Evolutionary conservation across 2,329 filamentous ascomycete genomes (phyloP), one percentile per base, ranked within the genome.

Genomic region (Reticulascus tulasneorum): DNA sequence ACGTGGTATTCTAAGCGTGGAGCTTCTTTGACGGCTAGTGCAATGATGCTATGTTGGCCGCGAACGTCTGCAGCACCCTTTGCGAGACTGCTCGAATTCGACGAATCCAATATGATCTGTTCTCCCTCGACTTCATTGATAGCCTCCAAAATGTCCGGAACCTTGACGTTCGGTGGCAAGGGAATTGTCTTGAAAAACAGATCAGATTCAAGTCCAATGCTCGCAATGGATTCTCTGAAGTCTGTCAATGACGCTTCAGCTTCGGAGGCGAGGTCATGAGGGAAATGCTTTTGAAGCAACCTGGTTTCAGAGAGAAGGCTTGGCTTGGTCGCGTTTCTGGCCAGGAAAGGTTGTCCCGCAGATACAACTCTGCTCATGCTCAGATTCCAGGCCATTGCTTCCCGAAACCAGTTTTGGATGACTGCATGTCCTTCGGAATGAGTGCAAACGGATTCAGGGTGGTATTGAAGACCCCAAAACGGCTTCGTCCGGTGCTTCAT

Each of bases 391-490:
- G 59, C 55, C 36, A 70, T 61, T 1, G 81, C 80, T 52, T 78
- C 69, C 5, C 58, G 54, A 72, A 89, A 93, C 87, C 89, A 95
- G 51, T 86, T 87, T 33, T 60, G 60, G 23, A 94, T 68, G 18
- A 94, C 68, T 11, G 66, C 63, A 15, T 72, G 75, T 2, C 84
- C 82, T 41, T 75, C 73, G 4, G 69, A 62, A 24, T 86, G 84
- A 5, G 89, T 94, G 56, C 88, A 94, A 11, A 88, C 77, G 0
- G 87, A 94, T 58, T 96, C 89, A 0, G 89, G 89, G 53, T 95
- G 89, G 50, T 93, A 95, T 54, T 95, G 90, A 13, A 95, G 71
- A 1, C 85, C 90, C 82, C 85, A 94, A 45, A 91, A 85, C 0
- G 90, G 89, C 46, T 79, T 82, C 1, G 46, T 53, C 13, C 56